A percentile compares a stretch with the other conserved stretches of the same genome.
Conservation (phyloP, 2,329 filamentous ascomycete genomes). For the Shiraia sp. region DNA sequence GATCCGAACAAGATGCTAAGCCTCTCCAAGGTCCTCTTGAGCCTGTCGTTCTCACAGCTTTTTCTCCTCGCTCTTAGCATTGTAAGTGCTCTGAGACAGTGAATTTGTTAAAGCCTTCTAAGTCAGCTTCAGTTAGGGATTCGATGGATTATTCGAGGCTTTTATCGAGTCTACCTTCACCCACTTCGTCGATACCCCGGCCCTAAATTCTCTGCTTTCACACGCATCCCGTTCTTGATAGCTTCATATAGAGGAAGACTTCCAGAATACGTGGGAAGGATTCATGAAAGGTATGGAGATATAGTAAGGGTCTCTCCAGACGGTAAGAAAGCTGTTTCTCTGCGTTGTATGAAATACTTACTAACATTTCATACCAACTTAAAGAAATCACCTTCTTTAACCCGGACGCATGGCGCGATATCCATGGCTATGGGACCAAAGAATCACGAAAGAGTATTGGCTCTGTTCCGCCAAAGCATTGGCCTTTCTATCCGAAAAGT, state of each 20-base stretch:
- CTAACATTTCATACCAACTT: background rate
- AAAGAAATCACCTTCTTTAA: conserved; percentile 17
- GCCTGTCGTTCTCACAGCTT: no score
- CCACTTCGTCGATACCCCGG: conserved; percentile 49
- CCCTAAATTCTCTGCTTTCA: conserved; percentile 35
- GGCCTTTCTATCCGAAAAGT: background rate
- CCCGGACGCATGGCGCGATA: conserved; percentile 21
- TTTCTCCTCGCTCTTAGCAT: no score
- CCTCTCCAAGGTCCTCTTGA: no score
- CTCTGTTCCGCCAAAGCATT: conserved; percentile 7
- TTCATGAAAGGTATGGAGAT: conserved; percentile 41
- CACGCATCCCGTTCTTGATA: conserved; percentile 7
- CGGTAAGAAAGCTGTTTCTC: background rate
- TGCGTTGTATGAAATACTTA: no score
- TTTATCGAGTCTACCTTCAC: conserved; percentile 48
- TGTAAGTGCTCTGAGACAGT: no score
- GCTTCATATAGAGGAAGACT: background rate
- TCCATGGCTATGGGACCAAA: conserved; percentile 21
- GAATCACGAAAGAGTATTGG: conserved; percentile 2
- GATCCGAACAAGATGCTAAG: no score
- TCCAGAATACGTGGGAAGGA: conserved; percentile 8
- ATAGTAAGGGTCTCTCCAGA: conserved; percentile 26
- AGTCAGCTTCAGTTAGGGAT: conserved; percentile 1
- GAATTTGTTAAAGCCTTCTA: no score
- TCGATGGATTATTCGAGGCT: conserved; percentile 14